These are phyloP conservation scores for Cyclostephanos tholiformis DNA, from an alignment of 108 stramenopile genomes.

Conservation along the genomic window DNA sequence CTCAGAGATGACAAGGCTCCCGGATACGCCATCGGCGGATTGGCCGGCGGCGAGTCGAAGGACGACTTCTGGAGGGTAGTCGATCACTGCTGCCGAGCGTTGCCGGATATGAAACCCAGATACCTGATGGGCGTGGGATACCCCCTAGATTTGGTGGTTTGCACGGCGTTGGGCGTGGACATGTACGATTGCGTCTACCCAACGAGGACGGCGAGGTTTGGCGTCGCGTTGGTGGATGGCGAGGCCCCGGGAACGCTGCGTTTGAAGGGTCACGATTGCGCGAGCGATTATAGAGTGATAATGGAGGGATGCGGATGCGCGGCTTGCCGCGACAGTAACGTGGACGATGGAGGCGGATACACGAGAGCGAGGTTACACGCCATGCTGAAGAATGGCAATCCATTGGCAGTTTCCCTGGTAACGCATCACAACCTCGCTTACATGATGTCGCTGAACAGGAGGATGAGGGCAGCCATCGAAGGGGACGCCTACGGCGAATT, in stretches of 20 bases:
- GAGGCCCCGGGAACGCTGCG: constrained; percentile 71
- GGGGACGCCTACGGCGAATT: constrained; percentile 74
- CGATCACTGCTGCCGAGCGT: constrained; percentile 82
- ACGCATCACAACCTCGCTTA: constrained; percentile 96
- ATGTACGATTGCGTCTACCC: constrained; percentile 99
- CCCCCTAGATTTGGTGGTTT: constrained; percentile 97
- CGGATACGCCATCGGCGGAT: constrained; percentile 97
- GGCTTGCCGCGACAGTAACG: constrained; percentile 59
- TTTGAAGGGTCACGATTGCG: constrained; percentile 79
- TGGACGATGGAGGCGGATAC: constrained; percentile 51
- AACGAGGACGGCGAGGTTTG: constrained; percentile 96
- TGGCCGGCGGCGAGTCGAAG: constrained; percentile 97
- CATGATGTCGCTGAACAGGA: constrained; percentile 86
- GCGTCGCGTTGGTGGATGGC: constrained; percentile 83
- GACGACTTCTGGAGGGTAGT: constrained; percentile 98
- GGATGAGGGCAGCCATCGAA: constrained; percentile 91
- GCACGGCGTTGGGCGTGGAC: constrained; percentile 96
- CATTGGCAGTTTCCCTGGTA: constrained; percentile 84
- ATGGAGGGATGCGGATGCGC: constrained; percentile 78
- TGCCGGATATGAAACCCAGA: constrained; percentile 90
- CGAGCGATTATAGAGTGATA: constrained; percentile 64
- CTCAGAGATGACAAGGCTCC: constrained; percentile 80
- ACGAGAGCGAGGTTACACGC: constrained; percentile 77
- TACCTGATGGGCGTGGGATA: constrained; percentile 99
- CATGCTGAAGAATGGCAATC: constrained; percentile 81